Conservation (phyloP, 306 rosid species). For the Albizia julibrissin region DNA sequence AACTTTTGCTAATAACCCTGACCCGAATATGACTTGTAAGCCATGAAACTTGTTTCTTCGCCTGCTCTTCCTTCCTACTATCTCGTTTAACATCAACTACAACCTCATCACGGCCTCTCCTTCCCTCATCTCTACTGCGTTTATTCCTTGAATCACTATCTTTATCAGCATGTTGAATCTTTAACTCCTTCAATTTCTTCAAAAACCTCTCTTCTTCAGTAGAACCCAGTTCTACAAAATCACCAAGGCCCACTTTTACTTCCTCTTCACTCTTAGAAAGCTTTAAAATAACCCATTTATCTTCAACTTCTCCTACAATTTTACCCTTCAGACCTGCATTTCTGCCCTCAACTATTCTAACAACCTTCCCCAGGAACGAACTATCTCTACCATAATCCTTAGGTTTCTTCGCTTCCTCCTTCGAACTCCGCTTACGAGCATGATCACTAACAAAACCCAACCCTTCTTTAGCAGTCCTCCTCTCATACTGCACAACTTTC, state of each 20-base stretch:
- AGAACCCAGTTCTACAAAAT: slow-evolving; percentile 64
- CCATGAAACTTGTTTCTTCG: slow-evolving; percentile 52
- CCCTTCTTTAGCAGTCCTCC: slow-evolving; percentile 66
- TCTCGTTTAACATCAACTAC: slow-evolving; percentile 25
- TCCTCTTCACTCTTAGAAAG: slow-evolving; percentile 41
- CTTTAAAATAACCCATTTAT: slow-evolving; percentile 47
- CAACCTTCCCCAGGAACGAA: slow-evolving; percentile 37
- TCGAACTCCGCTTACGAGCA: neutral
- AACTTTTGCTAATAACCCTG: slow-evolving; percentile 61
- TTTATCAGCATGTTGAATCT: slow-evolving; percentile 21
- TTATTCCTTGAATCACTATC: slow-evolving; percentile 36
- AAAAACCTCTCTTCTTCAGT: slow-evolving; percentile 63
- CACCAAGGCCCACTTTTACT: slow-evolving; percentile 45
- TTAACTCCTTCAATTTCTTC: slow-evolving; percentile 59
- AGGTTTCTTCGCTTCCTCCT: neutral
- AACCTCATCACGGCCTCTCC: slow-evolving; percentile 21
- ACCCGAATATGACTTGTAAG: slow-evolving; percentile 82
- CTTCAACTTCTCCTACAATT: slow-evolving; percentile 43
- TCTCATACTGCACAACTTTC: slow-evolving; percentile 50
- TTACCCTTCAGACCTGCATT: slow-evolving; percentile 60
- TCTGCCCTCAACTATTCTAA: slow-evolving; percentile 63
- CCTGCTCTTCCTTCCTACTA: slow-evolving; percentile 31
- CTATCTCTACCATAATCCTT: slow-evolving; percentile 25
- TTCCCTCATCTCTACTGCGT: slow-evolving; percentile 20
- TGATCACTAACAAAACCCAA: slow-evolving; percentile 62